phyloP scores from a whole-genome alignment of 1,139 yeast species.

The Pichia sp. region DNA sequence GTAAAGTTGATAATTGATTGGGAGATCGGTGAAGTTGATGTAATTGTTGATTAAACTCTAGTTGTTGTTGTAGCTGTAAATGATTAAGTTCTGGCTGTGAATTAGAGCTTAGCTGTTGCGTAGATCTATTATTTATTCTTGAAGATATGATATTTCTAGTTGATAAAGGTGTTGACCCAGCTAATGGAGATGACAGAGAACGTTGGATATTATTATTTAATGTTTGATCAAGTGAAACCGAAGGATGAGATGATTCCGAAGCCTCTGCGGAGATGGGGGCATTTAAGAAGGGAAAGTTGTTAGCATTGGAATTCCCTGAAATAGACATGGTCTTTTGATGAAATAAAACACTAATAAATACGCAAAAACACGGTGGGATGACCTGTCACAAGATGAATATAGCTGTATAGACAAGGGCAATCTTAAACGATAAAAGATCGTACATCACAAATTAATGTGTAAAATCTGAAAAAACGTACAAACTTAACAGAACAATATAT shows the following conservation, averaged over 20 bases:
- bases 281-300: too few species aligned
- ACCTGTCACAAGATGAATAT: too few species aligned
- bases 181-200: background rate
- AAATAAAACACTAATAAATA: too few species aligned
- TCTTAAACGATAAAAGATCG: too few species aligned
- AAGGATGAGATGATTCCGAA: background rate
- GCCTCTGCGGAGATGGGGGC: too few species aligned
- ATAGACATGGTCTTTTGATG: too few species aligned
- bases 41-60: background rate
- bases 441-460: too few species aligned
- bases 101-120: background rate
- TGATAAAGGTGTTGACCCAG: background rate
- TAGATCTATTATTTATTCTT: background rate
- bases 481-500: too few species aligned
- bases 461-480: too few species aligned
- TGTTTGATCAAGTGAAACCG: background rate
- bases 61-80: conserved; percentile 1
- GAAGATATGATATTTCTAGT: background rate
- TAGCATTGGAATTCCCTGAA: too few species aligned
- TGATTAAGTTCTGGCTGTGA: background rate
- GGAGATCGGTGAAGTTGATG: background rate
- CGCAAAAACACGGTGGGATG: too few species aligned
- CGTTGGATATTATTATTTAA: background rate
- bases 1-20: background rate
- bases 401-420: too few species aligned